Evolutionary conservation across 2,329 filamentous ascomycete genomes (phyloP), one percentile per base, ranked within the genome.

Genomic region (Colletotrichum spaethianum): DNA sequence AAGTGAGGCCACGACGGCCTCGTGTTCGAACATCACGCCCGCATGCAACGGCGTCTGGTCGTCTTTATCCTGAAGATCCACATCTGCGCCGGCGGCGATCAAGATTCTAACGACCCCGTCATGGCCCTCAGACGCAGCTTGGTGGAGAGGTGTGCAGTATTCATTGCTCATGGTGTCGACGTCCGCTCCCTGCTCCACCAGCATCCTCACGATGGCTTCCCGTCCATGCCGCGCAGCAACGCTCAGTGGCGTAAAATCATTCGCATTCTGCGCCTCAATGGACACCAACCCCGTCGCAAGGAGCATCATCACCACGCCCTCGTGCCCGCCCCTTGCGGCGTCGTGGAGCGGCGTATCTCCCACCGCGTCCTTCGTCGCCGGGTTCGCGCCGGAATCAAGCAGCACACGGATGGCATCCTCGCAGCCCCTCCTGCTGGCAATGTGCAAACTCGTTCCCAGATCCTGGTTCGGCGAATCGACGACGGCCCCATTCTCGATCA

Each of bases 181-280:
- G 14, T 74, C 72, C 23, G 75, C 75, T 2, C 74, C 75, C 31
- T 69, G 73, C 33, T 76, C 74, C 6, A 76, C 68, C 44, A 76
- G 61, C 57, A 68, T 66, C 36, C 73, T 36, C 23, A 75, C 75
- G 20, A 75, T 69, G 14, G 71, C 69, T 40, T 76, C 75, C 26
- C 74, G 67, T 0, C 75, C 74, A 14, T 74, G 70, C 14, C 63
- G 26, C 1, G 71, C 73, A 18, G 75, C 75, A 8, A 73, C 71
- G 4, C 55, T 73, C 7, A 77, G 62, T 14, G 75, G 72, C 18
- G 75, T 76, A 0, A 69, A 65, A 36, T 74, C 73, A 59, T 75
- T 63, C 2, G 63, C 56, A 40, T 74, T 72, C 44, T 61, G 73
- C 38, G 74, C 73, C 2, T 76, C 73, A 28, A 77, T 60, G 9